Percentiles rank a stretch among this genome's conserved stretches.
Conservation (phyloP, 2,329 filamentous ascomycete genomes). For the Chaetomium sp. region DNA sequence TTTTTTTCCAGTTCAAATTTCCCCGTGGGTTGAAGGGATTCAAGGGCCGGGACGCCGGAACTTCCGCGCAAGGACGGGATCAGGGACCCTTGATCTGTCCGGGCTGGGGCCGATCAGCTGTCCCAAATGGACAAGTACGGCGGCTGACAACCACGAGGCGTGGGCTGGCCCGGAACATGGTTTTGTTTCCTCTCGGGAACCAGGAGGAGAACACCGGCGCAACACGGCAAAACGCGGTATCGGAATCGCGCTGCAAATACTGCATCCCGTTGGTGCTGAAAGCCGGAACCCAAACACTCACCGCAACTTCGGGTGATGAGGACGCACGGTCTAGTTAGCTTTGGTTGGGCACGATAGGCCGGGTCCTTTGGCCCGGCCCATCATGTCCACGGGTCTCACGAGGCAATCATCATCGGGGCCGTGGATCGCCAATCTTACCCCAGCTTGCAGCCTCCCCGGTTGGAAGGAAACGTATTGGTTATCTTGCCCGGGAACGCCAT, state of each 20-base stretch:
- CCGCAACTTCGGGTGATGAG: conserved; percentile 20
- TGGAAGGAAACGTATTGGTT: no score
- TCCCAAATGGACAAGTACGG: background rate
- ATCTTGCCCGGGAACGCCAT: no score
- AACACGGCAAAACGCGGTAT: conserved; percentile 6
- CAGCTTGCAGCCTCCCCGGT: no score
- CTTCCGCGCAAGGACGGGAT: background rate
- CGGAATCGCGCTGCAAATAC: background rate
- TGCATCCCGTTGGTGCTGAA: background rate
- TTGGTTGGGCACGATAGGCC: conserved; percentile 5
- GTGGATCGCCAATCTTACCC: no score
- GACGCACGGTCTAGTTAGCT: conserved; percentile 4
- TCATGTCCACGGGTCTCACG: no score
- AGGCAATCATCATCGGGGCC: no score
- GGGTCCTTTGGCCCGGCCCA: background rate
- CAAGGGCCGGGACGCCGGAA: background rate
- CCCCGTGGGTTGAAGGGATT: background rate
- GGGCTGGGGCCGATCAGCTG: conserved; percentile 1
- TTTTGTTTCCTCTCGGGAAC: background rate
- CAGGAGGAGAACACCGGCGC: background rate
- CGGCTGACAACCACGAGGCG: background rate
- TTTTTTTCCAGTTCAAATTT: background rate
- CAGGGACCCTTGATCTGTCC: conserved; percentile 1
- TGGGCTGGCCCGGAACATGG: background rate
- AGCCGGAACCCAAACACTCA: conserved; percentile 10